phyloP scores from a whole-genome alignment of 495 filamentous ascomycete genomes.

The Cercophora sp. region DNA sequence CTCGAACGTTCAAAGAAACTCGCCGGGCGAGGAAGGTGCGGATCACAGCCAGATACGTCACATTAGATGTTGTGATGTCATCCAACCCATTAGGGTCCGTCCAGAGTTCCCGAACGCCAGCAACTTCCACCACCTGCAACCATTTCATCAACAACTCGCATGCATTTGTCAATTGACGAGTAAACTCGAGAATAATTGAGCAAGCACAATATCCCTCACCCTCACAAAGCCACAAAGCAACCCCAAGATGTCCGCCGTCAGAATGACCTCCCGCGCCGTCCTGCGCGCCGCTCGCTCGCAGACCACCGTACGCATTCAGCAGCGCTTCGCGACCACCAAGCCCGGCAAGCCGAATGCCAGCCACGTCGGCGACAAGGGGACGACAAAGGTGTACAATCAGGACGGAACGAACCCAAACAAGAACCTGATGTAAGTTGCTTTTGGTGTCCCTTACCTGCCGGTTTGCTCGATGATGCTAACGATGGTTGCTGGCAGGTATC shows the following conservation, averaged over 20 bases:
- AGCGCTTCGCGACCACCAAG: neutral
- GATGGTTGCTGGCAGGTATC: neutral
- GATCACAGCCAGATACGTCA: no score
- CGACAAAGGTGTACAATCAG: neutral
- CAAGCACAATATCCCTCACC: no score
- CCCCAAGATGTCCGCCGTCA: constrained; percentile 1
- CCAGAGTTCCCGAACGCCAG: no score
- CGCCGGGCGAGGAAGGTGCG: no score
- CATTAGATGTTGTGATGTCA: no score
- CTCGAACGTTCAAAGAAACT: no score
- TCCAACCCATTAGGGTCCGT: no score
- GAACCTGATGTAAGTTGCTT: constrained; percentile 19
- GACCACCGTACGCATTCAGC: neutral
- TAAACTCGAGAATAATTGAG: neutral
- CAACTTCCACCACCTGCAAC: no score
- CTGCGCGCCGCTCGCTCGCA: neutral
- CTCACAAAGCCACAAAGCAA: no score
- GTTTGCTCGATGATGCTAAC: neutral
- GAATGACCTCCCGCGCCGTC: constrained; percentile 3
- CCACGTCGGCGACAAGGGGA: neutral
- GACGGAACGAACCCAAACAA: constrained; percentile 26
- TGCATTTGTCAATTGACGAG: no score
- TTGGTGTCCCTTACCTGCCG: neutral
- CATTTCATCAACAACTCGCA: no score
- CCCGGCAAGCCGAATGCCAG: neutral